Conservation (phyloP, 768 basidiomycete genomes). For the Psilocybe sp. region DNA sequence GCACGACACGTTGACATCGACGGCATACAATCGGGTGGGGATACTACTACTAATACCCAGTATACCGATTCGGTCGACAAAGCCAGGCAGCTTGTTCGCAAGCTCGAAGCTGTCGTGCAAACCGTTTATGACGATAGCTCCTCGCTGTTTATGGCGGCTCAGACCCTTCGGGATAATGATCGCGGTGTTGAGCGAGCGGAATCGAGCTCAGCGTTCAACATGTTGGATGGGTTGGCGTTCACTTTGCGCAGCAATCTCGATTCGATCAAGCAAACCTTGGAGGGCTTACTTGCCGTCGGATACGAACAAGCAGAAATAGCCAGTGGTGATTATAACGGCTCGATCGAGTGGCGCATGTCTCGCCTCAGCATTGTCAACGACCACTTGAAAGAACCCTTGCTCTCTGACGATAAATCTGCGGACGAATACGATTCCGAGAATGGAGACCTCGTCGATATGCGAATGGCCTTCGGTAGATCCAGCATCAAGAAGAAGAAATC, state of each 20-base stretch:
- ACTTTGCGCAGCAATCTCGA: constrained; percentile 57
- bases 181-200: constrained; percentile 27
- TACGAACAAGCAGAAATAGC: constrained; percentile 71
- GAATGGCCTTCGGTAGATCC: constrained; percentile 43
- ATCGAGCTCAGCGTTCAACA: constrained; percentile 35
- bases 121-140: constrained; percentile 72
- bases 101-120: constrained; percentile 68
- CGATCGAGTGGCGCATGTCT: constrained; percentile 77
- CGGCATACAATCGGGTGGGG: constrained; percentile 54
- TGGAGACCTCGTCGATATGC: constrained; percentile 60
- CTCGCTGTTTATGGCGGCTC: constrained; percentile 55
- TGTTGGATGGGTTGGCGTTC: constrained; percentile 46
- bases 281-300: constrained; percentile 59
- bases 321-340: constrained; percentile 67
- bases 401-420: constrained; percentile 32
- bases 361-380: constrained; percentile 60
- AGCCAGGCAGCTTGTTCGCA: constrained; percentile 65
- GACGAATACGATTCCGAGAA: constrained; percentile 34
- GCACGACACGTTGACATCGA: constrained; percentile 84
- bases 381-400: constrained; percentile 39
- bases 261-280: constrained; percentile 56
- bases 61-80: constrained; percentile 68
- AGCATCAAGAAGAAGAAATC: constrained; percentile 30
- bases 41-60: constrained; percentile 40
- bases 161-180: constrained; percentile 44